Evolutionary conservation across 208 protist species (phyloP).

Genomic region (Spongospora subterranea): DNA sequence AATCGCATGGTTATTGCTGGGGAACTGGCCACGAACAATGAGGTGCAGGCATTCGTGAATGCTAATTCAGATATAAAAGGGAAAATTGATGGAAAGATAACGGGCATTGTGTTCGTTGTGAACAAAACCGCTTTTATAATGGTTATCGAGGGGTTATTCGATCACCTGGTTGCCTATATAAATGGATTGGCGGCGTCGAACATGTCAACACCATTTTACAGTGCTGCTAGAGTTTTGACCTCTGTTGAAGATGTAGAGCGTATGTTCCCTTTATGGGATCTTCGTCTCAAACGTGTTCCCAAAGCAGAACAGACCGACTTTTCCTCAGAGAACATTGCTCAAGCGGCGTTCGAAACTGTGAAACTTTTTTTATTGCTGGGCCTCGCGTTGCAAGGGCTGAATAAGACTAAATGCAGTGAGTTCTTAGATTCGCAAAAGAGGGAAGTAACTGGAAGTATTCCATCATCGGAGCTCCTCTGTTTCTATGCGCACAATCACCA

Average conservation of each 20-base stretch:
- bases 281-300: slow-evolving; percentile 14
- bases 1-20: slow-evolving; percentile 8
- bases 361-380: slow-evolving; percentile 12
- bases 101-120: slow-evolving; percentile 16
- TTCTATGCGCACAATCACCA: neutral
- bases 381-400: neutral
- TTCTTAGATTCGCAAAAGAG: slow-evolving; percentile 44
- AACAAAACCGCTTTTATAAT: slow-evolving; percentile 37
- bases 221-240: neutral
- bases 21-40: slow-evolving; percentile 30
- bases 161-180: slow-evolving; percentile 15
- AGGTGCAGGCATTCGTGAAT: slow-evolving; percentile 32
- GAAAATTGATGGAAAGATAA: slow-evolving; percentile 25
- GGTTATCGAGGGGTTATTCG: neutral
- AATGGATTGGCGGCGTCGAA: neutral
- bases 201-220: neutral
- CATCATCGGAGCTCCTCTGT: neutral
- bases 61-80: neutral
- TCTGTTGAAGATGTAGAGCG: slow-evolving; percentile 44
- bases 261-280: slow-evolving; percentile 37
- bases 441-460: slow-evolving; percentile 24
- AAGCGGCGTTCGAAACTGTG: slow-evolving; percentile 46
- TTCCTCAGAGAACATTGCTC: slow-evolving; percentile 24
- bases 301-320: slow-evolving; percentile 50
- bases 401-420: slow-evolving; percentile 47